Evolutionary conservation across 2,329 filamentous ascomycete genomes (phyloP), one percentile per base, ranked within the genome.

Genomic region (Pseudogymnoascus sp.): DNA sequence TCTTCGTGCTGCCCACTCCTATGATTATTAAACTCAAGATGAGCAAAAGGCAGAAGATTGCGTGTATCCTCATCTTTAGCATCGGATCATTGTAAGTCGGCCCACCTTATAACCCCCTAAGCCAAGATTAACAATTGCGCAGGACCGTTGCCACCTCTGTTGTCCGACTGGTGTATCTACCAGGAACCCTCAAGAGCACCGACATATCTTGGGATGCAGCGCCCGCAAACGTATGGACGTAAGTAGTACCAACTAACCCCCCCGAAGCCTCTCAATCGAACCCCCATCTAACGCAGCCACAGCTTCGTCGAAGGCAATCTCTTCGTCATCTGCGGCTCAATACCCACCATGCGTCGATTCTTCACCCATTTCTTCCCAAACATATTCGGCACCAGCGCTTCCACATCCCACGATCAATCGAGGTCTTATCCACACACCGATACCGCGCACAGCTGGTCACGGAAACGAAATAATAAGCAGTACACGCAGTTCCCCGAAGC

Each of bases 11-110:
- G 2, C 80, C 80, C 0, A 74, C 82, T 28, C 76, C 75, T 0
- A 78, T 80, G 36, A 72, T 82, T 0, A 67, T 78, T 25, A 72
- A 71, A n/a, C 67, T 82, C 0, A 75, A 78, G 58, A 75, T 82
- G 36, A 78, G 79, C 0, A 66, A 67, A 23, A 75, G 74, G 55
- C 79, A 82, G 62, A 82, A 80, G 67, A 63, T 80, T n/a, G 78
- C 74, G 0, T 67, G 81, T 2, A 68, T 75, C 1, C 64, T 73
- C 0, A 76, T 81, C 22, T 80, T 82, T 58, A 76, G 74, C 4
- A 70, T 82, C 8, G 79, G 77, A 16, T 75, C 78, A 11, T 75
- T 76, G 75, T 74, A 63, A 36, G 71, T 69, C 28, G 6, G n/a
- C 60, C 60, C 16, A 38, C 30, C 49, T 25, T 33, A 45, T 33